phyloP scores from a whole-genome alignment of 2,329 filamentous ascomycete genomes.

The Botrytis fragariae region DNA sequence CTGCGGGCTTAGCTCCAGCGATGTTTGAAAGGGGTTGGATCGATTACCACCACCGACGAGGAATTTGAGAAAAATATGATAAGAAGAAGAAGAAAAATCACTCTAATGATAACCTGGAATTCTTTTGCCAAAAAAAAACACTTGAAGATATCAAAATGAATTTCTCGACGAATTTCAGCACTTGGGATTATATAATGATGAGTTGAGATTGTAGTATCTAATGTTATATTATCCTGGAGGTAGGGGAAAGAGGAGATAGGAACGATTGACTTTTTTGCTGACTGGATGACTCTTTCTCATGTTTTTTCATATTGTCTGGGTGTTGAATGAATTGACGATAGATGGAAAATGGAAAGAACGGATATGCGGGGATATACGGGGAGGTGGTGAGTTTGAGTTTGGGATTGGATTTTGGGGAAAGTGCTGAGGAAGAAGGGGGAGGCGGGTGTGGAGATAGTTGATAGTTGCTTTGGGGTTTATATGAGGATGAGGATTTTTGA shows the following conservation, averaged over 20 bases:
- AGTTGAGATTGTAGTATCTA: neutral
- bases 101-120: neutral
- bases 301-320: neutral
- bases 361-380: rapidly evolving
- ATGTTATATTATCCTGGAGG: too few relatives aligned
- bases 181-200: neutral
- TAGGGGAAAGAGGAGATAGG: neutral
- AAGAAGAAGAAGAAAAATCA: neutral
- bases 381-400: neutral
- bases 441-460: rapidly evolving
- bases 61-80: too few relatives aligned
- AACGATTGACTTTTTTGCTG: neutral
- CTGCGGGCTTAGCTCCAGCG: neutral
- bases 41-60: too few relatives aligned
- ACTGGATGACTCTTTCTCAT: neutral
- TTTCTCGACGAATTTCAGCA: neutral
- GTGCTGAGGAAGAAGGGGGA: neutral
- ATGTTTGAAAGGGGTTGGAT: neutral
- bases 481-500: neutral
- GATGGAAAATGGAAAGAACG: neutral
- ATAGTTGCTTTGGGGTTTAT: rapidly evolving
- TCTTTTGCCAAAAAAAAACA: neutral
- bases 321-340: neutral
- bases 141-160: neutral
- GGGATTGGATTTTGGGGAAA: neutral